Conservation (phyloP, 108 stramenopile genomes). For the Pseudonitzschia delicatissima region DNA sequence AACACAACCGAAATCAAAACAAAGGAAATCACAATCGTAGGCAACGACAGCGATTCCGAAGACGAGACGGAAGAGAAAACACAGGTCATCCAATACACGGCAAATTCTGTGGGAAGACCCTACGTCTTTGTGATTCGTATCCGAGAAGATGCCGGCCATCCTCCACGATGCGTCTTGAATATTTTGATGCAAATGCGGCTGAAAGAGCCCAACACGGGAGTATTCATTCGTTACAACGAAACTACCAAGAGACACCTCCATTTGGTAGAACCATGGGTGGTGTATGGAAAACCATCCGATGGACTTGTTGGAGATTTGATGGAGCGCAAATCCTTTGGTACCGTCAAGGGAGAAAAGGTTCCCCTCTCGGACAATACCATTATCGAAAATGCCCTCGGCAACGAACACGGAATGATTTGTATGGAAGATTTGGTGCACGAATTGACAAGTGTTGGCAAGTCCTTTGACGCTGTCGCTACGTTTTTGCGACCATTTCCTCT, state of each 20-base stretch:
- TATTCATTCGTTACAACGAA: conserved; percentile 70
- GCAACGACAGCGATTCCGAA: conserved; percentile 11
- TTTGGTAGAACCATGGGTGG: conserved; percentile 80
- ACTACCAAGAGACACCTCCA: conserved; percentile 58
- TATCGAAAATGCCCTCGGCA: conserved; percentile 72
- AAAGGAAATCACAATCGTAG: conserved; percentile 48
- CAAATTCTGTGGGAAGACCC: conserved; percentile 70
- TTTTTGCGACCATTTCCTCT: conserved; percentile 85
- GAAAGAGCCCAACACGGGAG: conserved; percentile 64
- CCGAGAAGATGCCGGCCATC: conserved; percentile 47
- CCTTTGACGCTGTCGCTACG: conserved; percentile 39
- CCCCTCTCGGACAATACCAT: conserved; percentile 82
- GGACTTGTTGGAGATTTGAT: conserved; percentile 77
- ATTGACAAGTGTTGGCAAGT: conserved; percentile 37
- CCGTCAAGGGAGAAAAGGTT: conserved; percentile 57
- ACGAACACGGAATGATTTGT: conserved; percentile 74
- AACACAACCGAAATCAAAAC: conserved; percentile 49
- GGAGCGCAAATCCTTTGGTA: conserved; percentile 63
- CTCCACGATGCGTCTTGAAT: conserved; percentile 46
- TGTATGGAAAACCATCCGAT: conserved; percentile 71
- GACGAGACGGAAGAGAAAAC: conserved; percentile 1
- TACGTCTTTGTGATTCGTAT: conserved; percentile 78
- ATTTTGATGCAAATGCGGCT: conserved; percentile 57
- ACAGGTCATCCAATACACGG: conserved; percentile 50
- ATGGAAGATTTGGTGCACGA: conserved; percentile 88